Evolutionary conservation across 805 yeast species (phyloP).

Genomic region (Starmerella stellata): DNA sequence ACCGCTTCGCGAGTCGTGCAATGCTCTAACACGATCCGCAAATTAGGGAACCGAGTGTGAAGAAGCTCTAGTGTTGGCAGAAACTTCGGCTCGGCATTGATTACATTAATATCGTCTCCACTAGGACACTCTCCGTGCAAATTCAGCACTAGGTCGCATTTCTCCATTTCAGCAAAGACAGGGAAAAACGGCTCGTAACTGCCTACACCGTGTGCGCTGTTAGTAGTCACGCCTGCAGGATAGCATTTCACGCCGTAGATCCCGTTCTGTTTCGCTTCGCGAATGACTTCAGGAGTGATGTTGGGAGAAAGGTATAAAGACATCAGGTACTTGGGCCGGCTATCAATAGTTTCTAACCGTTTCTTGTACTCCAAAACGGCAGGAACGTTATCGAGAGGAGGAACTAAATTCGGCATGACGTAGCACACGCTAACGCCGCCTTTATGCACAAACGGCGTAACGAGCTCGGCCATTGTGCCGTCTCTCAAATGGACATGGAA

Average conservation of each 20-base stretch:
- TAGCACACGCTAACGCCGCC: conserved; percentile 89
- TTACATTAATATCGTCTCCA: conserved; percentile 57
- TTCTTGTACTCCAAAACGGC: conserved; percentile 53
- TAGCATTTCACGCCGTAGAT: conserved; percentile 87
- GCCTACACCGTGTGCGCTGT: conserved; percentile 76
- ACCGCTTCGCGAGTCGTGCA: conserved; percentile 86
- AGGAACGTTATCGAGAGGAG: conserved; percentile 70
- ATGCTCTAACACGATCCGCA: conserved; percentile 79
- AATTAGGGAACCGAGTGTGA: conserved; percentile 65
- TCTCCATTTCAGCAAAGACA: conserved; percentile 73
- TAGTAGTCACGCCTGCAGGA: conserved; percentile 99
- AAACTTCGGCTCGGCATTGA: conserved; percentile 86
- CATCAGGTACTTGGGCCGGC: conserved; percentile 78
- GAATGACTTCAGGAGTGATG: conserved; percentile 70
- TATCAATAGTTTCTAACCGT: conserved; percentile 45
- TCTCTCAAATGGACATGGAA: conserved; percentile 94
- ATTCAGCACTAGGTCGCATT: conserved; percentile 58
- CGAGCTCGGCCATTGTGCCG: conserved; percentile 78
- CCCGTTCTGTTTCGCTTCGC: conserved; percentile 50
- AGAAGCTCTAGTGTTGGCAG: conserved; percentile 71
- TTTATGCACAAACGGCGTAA: conserved; percentile 71
- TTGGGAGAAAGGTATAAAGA: conserved; percentile 64
- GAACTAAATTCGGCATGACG: conserved; percentile 89
- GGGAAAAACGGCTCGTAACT: conserved; percentile 82
- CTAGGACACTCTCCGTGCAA: conserved; percentile 93